phyloP scores from a whole-genome alignment of 129 eudicot species.

The Centella asiatica region DNA sequence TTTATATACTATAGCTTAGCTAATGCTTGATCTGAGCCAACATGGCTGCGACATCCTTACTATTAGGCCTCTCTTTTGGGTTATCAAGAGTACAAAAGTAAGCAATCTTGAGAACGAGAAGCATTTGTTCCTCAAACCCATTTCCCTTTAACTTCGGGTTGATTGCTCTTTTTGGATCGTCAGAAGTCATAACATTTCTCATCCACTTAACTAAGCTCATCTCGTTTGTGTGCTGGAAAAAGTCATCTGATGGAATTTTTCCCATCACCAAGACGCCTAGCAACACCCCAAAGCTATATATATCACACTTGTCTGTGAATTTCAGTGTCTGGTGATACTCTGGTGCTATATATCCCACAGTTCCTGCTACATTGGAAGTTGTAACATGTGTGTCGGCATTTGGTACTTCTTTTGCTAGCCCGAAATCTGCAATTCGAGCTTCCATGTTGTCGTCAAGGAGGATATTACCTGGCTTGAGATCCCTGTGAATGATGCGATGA shows the following conservation, averaged over 20 bases:
- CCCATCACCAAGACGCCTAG: constrained; percentile 68
- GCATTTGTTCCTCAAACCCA: constrained; percentile 86
- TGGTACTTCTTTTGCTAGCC: constrained; percentile 82
- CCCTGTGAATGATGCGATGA: constrained; percentile 76
- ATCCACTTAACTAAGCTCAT: constrained; percentile 79
- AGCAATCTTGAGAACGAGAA: constrained; percentile 87
- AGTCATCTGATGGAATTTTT: constrained; percentile 65
- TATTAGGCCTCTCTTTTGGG: constrained; percentile 82
- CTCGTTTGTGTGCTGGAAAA: constrained; percentile 60
- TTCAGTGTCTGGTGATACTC: constrained; percentile 82
- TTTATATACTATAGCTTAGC: neutral
- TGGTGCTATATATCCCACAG: constrained; percentile 87
- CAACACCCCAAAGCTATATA: constrained; percentile 77
- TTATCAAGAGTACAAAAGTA: constrained; percentile 70
- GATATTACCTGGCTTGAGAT: constrained; percentile 80
- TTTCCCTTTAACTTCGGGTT: constrained; percentile 58
- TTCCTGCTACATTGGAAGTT: constrained; percentile 72
- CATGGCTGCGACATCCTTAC: constrained; percentile 72
- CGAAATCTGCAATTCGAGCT: constrained; percentile 86
- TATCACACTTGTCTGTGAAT: constrained; percentile 82
- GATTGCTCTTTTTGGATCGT: constrained; percentile 65
- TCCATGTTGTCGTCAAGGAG: constrained; percentile 92
- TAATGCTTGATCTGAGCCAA: constrained; percentile 66
- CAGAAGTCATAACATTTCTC: constrained; percentile 74
- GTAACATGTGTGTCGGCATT: constrained; percentile 62